Evolutionary conservation across 768 basidiomycete species (phyloP).

Genomic region (Rhodotorula taiwanensis): DNA sequence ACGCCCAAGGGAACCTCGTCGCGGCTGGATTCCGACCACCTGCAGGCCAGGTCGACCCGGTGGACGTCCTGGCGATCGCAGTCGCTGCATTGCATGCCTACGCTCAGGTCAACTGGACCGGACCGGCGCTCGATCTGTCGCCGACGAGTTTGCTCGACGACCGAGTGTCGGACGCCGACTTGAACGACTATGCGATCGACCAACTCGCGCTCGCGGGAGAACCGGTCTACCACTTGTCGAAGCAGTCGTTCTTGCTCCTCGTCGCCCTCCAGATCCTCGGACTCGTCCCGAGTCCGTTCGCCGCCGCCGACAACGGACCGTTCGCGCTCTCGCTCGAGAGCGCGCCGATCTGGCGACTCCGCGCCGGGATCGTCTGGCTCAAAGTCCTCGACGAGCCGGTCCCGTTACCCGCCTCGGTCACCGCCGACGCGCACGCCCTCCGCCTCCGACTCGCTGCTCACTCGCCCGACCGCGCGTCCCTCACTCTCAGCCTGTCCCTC

Average conservation of each 20-base stretch:
- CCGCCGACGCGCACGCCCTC: conserved; percentile 44
- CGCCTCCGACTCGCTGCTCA: conserved; percentile 28
- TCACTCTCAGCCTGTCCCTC: conserved; percentile 66
- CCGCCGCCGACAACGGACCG: too few relatives aligned
- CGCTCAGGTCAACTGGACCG: conserved; percentile 92
- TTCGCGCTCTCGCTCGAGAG: conserved; percentile 20
- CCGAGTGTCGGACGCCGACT: conserved; percentile 24
- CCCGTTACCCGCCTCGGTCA: conserved; percentile 49
- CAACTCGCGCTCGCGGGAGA: conserved; percentile 80
- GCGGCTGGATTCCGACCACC: neutral
- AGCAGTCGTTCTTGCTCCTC: conserved; percentile 61
- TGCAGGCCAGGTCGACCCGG: neutral
- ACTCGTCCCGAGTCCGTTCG: conserved; percentile 40
- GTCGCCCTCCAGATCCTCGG: conserved; percentile 66
- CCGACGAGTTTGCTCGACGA: conserved; percentile 42
- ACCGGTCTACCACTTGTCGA: conserved; percentile 87
- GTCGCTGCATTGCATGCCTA: conserved; percentile 82
- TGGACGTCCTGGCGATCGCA: conserved; percentile 54
- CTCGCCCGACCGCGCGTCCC: conserved; percentile 49
- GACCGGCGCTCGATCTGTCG: conserved; percentile 67
- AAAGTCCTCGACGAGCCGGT: conserved; percentile 76
- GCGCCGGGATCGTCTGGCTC: conserved; percentile 46
- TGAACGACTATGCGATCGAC: conserved; percentile 63
- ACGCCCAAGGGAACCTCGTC: neutral
- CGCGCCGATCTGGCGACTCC: conserved; percentile 55